These are phyloP conservation scores for Boletus huronensis DNA, from an alignment of 768 basidiomycete species.

Conservation along the genomic window DNA sequence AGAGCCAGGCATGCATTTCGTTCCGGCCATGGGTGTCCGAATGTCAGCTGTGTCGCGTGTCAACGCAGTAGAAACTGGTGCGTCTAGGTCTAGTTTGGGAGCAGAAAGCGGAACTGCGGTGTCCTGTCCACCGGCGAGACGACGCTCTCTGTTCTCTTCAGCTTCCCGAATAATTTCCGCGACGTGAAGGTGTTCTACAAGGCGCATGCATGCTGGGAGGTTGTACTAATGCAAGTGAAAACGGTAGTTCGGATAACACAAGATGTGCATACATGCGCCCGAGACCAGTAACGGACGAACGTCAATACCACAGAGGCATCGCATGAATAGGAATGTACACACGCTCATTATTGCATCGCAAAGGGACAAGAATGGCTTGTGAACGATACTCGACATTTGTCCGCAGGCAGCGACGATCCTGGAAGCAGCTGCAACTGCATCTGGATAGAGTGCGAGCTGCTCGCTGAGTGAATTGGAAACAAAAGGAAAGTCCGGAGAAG, in stretches of 20 bases:
- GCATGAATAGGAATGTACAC: slow-evolving; percentile 24
- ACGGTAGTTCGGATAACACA: background rate
- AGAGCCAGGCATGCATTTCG: background rate
- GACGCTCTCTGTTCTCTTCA: slow-evolving; percentile 40
- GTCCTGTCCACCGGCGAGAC: slow-evolving; percentile 38
- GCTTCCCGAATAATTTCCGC: slow-evolving; percentile 68
- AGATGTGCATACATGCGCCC: slow-evolving; percentile 14
- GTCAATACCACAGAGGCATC: slow-evolving; percentile 1
- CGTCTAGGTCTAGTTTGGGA: background rate
- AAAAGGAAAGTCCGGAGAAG: slow-evolving; percentile 49
- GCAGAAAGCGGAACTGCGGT: background rate
- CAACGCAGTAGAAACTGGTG: too few species aligned
- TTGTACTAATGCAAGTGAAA: slow-evolving; percentile 49
- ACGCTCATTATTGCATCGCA: slow-evolving; percentile 74
- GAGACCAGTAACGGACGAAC: background rate
- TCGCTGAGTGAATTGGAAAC: slow-evolving; percentile 48
- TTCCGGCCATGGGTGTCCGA: background rate
- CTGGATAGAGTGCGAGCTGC: slow-evolving; percentile 55
- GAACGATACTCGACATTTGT: slow-evolving; percentile 62
- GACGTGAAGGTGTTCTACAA: slow-evolving; percentile 68
- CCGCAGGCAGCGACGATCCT: slow-evolving; percentile 67
- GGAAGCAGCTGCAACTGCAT: slow-evolving; percentile 55
- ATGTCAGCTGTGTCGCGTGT: background rate
- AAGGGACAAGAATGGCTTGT: slow-evolving; percentile 65
- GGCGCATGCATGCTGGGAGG: slow-evolving; percentile 68